Conservation (phyloP, 768 basidiomycete species). For the Amanita jacksonii region DNA sequence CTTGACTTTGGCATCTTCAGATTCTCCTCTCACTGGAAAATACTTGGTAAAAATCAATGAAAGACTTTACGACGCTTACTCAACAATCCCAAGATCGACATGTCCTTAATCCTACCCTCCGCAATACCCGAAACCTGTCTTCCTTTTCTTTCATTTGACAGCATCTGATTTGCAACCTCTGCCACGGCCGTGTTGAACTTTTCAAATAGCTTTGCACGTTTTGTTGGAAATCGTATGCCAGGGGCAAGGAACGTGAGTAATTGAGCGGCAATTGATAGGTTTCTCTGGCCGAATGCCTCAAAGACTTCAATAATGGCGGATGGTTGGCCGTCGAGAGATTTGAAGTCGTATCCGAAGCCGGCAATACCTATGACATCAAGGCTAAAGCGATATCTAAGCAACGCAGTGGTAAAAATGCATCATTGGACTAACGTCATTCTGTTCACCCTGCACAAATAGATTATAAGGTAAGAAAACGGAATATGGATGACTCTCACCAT, state of each 20-base stretch:
- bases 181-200: constrained; percentile 25
- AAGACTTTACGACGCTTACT: constrained; percentile 14
- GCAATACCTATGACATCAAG: constrained; percentile 51
- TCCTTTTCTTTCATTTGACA: constrained; percentile 27
- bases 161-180: constrained; percentile 28
- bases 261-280: constrained; percentile 19
- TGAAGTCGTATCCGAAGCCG: constrained; percentile 51
- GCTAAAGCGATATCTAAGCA: constrained; percentile 17
- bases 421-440: constrained; percentile 26
- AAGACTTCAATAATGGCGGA: constrained; percentile 32
- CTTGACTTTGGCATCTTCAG: constrained; percentile 18
- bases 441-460: constrained; percentile 28
- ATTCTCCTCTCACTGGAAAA: constrained; percentile 26
- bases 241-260: constrained; percentile 30
- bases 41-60: neutral
- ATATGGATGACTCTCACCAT: constrained; percentile 23
- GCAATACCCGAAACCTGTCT: constrained; percentile 18
- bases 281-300: constrained; percentile 20
- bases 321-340: constrained; percentile 37
- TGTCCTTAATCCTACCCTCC: no score
- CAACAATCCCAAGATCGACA: constrained; percentile 30
- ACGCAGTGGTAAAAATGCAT: neutral
- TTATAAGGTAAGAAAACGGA: neutral
- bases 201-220: constrained; percentile 20
- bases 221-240: constrained; percentile 26